Evolutionary conservation across 192 early-diverging fungal genomes (phyloP).

Genomic region (Lunasporangiospora selenospora): DNA sequence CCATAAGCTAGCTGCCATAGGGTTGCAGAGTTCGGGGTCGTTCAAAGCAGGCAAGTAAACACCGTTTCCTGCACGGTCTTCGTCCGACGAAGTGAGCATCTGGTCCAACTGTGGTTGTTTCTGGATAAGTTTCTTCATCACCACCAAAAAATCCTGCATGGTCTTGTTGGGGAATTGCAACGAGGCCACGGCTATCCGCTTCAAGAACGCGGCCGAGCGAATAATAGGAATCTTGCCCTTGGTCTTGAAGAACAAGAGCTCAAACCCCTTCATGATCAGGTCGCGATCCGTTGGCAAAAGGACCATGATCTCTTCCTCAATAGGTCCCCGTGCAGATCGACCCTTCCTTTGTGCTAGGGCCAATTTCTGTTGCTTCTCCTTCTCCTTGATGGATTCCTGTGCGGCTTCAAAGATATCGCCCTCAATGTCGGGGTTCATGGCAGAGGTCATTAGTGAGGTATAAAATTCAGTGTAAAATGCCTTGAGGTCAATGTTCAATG

Average conservation of each 20-base stretch:
- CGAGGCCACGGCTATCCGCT: slow-evolving; percentile 76
- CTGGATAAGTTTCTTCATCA: slow-evolving; percentile 67
- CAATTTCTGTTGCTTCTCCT: slow-evolving; percentile 35
- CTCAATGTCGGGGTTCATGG: slow-evolving; percentile 70
- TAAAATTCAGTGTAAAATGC: slow-evolving; percentile 93
- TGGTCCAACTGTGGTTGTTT: slow-evolving; percentile 61
- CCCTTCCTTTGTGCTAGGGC: slow-evolving; percentile 39
- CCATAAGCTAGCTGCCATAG: slow-evolving; percentile 90
- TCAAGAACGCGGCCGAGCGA: slow-evolving; percentile 88
- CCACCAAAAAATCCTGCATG: slow-evolving; percentile 70
- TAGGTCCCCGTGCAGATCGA: slow-evolving; percentile 29
- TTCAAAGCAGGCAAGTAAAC: slow-evolving; percentile 81
- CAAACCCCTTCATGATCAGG: slow-evolving; percentile 82
- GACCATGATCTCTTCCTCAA: slow-evolving; percentile 49
- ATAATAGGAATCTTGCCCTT: slow-evolving; percentile 72
- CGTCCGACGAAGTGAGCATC: slow-evolving; percentile 52
- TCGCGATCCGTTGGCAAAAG: slow-evolving; percentile 74
- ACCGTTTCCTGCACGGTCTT: slow-evolving; percentile 70
- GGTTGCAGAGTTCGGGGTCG: slow-evolving; percentile 95
- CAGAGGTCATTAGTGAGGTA: slow-evolving; percentile 72
- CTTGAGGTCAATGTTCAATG: slow-evolving; percentile 89
- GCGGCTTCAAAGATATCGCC: slow-evolving; percentile 47
- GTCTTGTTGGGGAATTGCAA: slow-evolving; percentile 81
- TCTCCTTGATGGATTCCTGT: slow-evolving; percentile 41
- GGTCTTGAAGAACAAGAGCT: slow-evolving; percentile 85